phyloP scores from a whole-genome alignment of 23 red algal species.

The Gracilaria domingensis region DNA sequence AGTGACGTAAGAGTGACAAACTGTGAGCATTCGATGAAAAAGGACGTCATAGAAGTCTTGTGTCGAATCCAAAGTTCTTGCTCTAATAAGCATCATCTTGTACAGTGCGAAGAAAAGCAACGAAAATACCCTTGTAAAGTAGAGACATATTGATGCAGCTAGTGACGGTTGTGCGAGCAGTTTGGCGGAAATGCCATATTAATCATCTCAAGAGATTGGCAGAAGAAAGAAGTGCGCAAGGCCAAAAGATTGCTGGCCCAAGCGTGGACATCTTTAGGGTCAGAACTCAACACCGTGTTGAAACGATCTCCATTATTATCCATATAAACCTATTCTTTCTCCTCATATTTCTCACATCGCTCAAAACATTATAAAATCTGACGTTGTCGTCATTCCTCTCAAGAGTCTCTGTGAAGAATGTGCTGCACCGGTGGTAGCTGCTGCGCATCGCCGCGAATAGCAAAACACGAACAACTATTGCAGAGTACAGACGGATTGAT shows the following conservation, averaged over 20 bases:
- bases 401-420: too few relatives aligned
- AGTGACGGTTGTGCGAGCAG: neutral
- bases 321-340: too few relatives aligned
- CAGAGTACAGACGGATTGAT: too few relatives aligned
- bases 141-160: neutral
- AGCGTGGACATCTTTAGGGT: too few relatives aligned
- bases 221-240: neutral
- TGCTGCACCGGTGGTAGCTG: too few relatives aligned
- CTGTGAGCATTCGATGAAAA: neutral
- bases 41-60: neutral
- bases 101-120: neutral
- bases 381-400: too few relatives aligned
- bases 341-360: too few relatives aligned
- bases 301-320: too few relatives aligned
- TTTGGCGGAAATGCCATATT: neutral
- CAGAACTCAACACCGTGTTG: too few relatives aligned
- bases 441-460: too few relatives aligned
- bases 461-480: too few relatives aligned
- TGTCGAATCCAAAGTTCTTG: neutral
- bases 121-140: neutral
- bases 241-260: neutral
- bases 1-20: neutral
- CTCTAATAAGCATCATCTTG: neutral
- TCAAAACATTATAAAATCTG: too few relatives aligned
- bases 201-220: neutral